phyloP scores from a whole-genome alignment of 2,329 filamentous ascomycete genomes.

The Tolypocladium inflatum region DNA sequence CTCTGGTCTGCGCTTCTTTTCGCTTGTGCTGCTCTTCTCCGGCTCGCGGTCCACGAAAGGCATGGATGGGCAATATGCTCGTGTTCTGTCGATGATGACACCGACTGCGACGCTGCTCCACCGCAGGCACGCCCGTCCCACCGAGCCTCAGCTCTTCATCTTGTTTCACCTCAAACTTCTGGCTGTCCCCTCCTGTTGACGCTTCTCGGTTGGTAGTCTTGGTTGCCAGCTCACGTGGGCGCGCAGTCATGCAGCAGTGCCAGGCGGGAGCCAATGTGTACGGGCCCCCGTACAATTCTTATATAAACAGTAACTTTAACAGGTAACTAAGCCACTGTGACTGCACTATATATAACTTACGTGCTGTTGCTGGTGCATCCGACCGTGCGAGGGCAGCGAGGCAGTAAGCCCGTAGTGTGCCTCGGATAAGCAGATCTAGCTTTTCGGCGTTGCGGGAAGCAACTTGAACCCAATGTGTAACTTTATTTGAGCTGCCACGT shows the following conservation, averaged over 20 bases:
- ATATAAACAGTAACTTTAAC: too few relatives aligned
- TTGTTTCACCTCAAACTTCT: neutral
- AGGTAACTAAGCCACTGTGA: too few relatives aligned
- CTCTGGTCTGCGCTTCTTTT: neutral
- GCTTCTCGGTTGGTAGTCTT: neutral
- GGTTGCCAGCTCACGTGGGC: too few relatives aligned
- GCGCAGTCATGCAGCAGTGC: too few relatives aligned
- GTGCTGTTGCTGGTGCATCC: too few relatives aligned
- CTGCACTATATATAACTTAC: too few relatives aligned
- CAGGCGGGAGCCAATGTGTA: too few relatives aligned
- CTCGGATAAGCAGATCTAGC: neutral
- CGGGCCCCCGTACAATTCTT: too few relatives aligned
- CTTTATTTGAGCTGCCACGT: neutral
- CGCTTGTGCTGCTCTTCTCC: neutral
- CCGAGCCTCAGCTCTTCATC: neutral
- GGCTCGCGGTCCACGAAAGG: neutral
- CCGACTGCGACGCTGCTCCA: neutral
- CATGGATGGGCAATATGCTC: neutral
- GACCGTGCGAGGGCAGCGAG: too few relatives aligned
- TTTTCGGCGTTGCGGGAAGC: neutral
- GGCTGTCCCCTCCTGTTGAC: neutral
- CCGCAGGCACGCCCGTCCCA: neutral
- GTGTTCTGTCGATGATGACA: neutral
- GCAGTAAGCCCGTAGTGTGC: too few relatives aligned
- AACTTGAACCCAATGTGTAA: neutral